These are phyloP conservation scores for Hericium alpestre DNA, from an alignment of 768 basidiomycete genomes.

Conservation along the genomic window DNA sequence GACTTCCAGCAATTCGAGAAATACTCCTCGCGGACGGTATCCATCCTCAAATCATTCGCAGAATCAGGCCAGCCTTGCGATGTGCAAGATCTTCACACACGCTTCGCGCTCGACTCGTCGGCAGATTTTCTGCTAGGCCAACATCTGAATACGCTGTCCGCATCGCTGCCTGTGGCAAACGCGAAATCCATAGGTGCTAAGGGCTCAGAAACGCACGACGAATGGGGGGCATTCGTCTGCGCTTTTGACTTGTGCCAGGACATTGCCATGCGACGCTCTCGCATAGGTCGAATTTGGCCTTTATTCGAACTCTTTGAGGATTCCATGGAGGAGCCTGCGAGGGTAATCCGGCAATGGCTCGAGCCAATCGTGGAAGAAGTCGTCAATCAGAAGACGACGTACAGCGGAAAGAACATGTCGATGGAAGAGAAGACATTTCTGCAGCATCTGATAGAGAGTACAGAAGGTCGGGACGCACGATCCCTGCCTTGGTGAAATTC, in stretches of 20 bases:
- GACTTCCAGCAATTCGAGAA: slow-evolving; percentile 26
- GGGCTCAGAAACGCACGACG: slow-evolving; percentile 9
- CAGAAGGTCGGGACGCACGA: slow-evolving; percentile 3
- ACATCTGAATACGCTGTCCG: slow-evolving; percentile 29
- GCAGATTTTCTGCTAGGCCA: slow-evolving; percentile 43
- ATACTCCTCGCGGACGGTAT: slow-evolving; percentile 18
- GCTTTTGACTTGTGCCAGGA: slow-evolving; percentile 10
- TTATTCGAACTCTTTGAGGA: slow-evolving; percentile 13
- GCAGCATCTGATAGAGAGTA: slow-evolving; percentile 9
- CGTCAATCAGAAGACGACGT: slow-evolving; percentile 2
- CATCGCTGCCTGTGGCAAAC: slow-evolving; percentile 28
- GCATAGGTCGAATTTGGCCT: slow-evolving; percentile 12
- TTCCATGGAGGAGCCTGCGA: slow-evolving; percentile 10
- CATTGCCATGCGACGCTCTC: slow-evolving; percentile 6
- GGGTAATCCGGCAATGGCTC: slow-evolving; percentile 6
- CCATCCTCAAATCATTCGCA: slow-evolving; percentile 3
- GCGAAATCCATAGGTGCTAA: slow-evolving; percentile 13
- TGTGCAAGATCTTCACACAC: slow-evolving; percentile 31
- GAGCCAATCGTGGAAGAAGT: slow-evolving; percentile 9
- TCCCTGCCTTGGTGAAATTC: too few species aligned
- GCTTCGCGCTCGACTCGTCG: slow-evolving; percentile 44
- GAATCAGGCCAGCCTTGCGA: neutral
- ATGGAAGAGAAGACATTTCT: slow-evolving; percentile 11
- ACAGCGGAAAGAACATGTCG: slow-evolving; percentile 1
- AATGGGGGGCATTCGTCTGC: slow-evolving; percentile 7